A percentile compares a stretch with the other conserved stretches of the same genome.
phyloP scores from a whole-genome alignment of 805 yeast genomes.

The Ogataea paradorogensis region DNA sequence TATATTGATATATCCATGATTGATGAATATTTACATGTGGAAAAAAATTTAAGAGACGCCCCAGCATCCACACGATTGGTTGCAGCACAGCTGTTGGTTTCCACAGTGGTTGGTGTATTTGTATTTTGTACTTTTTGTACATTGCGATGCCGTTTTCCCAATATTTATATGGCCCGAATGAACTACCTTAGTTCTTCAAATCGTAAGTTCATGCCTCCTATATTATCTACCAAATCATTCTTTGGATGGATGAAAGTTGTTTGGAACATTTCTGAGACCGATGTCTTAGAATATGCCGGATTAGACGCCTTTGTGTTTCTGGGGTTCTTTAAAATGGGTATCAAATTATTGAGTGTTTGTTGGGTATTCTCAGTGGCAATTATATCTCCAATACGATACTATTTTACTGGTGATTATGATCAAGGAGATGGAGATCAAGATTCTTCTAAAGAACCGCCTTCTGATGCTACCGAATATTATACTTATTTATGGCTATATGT shows the following conservation, averaged over 20 bases:
- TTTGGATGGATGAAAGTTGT: conserved; percentile 82
- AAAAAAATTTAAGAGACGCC: conserved; percentile 31
- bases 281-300: conserved; percentile 86
- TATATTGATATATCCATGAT: conserved; percentile 12
- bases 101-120: conserved; percentile 60
- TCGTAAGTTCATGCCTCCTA: conserved; percentile 53
- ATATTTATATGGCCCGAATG: conserved; percentile 78
- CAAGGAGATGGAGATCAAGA: conserved; percentile 44
- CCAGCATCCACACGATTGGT: conserved; percentile 51
- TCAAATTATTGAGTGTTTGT: conserved; percentile 61
- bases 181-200: conserved; percentile 40
- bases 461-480: conserved; percentile 38
- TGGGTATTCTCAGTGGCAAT: conserved; percentile 68
- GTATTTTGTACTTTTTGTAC: conserved; percentile 71
- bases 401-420: conserved; percentile 78
- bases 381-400: conserved; percentile 81
- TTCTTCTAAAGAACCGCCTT: conserved; percentile 21
- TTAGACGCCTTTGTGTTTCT: conserved; percentile 90
- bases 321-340: conserved; percentile 87
- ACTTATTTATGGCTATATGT: conserved; percentile 83
- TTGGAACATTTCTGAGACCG: conserved; percentile 63
- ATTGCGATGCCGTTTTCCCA: conserved; percentile 71
- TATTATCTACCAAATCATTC: conserved; percentile 51
- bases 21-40: conserved; percentile 16
- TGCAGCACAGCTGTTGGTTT: conserved; percentile 72